Evolutionary conservation across 148 eudicot genomes (phyloP), one percentile per base, ranked within the genome.

Genomic region (Silene uniflora): DNA sequence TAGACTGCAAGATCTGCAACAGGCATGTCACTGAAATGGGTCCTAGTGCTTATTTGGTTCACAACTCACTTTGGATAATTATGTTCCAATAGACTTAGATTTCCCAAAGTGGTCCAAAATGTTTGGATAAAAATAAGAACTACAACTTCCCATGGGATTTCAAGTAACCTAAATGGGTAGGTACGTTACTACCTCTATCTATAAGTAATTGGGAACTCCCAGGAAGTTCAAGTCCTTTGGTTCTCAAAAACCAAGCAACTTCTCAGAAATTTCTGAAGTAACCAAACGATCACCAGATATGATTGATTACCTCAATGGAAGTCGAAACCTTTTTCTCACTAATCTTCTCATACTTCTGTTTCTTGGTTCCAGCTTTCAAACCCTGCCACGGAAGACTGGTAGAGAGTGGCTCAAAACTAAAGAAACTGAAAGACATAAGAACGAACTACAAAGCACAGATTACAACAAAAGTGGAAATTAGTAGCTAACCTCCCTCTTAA

Each of bases 381-480:
- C 97, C 97, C 85, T 91, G 97, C 97, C 97, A 91, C 1, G 97
- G 97, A 76, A 91, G 97, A 84, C 97, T 91, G 81, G 74, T 80
- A 63, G 14, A 83, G 22, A 78, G 19, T 74, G 60, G 60, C 63
- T 77, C 73, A 62, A 56, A 73, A 73, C 42, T 76, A 77, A 79
- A 49, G 62, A 78, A 74, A 73, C 27, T 19, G 58, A n/a, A 23
- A 22, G 21, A 69, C 7, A 9, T 66, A 27, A 35, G 17, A 75
- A 56, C 44, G 1, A 39, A 39, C 10, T 39, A 35, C 46, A 25
- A 79, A 61, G n/a, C 61, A 71, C 62, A 65, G 23, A 58, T 10
- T 42, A 60, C 9, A 55, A 76, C 58, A 32, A 3, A 27, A 63
- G 22, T 7, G 55, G 77, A 10, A 73, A 58, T 66, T 24, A 52